Evolutionary conservation across 768 basidiomycete genomes (phyloP).

Genomic region (Rhodotorula paludigena): DNA sequence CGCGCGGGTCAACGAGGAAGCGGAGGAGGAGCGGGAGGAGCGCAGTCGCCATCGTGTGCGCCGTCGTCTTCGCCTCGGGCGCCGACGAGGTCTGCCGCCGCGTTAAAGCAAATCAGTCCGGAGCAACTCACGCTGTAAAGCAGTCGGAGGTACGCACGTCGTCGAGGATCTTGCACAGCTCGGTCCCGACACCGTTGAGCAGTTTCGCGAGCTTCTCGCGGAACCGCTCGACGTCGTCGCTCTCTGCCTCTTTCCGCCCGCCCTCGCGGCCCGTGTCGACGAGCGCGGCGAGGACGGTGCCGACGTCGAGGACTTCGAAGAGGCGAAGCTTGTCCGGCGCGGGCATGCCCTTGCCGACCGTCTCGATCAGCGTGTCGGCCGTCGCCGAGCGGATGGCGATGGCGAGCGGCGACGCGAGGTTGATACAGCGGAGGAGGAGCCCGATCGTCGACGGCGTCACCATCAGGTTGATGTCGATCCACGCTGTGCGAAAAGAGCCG

Average conservation of each 20-base stretch:
- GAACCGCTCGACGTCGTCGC: constrained; percentile 78
- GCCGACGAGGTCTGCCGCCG: constrained; percentile 4
- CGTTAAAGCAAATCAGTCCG: neutral
- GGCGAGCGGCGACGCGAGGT: constrained; percentile 56
- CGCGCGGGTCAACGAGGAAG: constrained; percentile 83
- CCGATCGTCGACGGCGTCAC: constrained; percentile 84
- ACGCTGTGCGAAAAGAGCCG: constrained; percentile 68
- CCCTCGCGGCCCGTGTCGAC: constrained; percentile 60
- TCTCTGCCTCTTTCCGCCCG: constrained; percentile 58
- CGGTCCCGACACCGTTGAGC: constrained; percentile 72
- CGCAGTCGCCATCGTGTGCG: constrained; percentile 8
- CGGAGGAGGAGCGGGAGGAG: constrained; percentile 74
- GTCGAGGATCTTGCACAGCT: constrained; percentile 72
- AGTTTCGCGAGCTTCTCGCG: constrained; percentile 81
- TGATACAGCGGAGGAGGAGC: constrained; percentile 74
- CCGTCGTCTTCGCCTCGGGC: constrained; percentile 11
- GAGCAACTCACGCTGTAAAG: neutral
- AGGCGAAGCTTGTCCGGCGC: constrained; percentile 81
- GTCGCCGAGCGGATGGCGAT: constrained; percentile 77
- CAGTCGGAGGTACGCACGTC: constrained; percentile 54
- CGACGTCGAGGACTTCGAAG: constrained; percentile 79
- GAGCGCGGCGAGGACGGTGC: constrained; percentile 71
- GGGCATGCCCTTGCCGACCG: constrained; percentile 88
- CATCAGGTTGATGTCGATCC: constrained; percentile 96
- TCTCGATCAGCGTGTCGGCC: constrained; percentile 69